Evolutionary conservation across 345 rosid genomes (phyloP).

Genomic region (Anastatica hierochuntica): DNA sequence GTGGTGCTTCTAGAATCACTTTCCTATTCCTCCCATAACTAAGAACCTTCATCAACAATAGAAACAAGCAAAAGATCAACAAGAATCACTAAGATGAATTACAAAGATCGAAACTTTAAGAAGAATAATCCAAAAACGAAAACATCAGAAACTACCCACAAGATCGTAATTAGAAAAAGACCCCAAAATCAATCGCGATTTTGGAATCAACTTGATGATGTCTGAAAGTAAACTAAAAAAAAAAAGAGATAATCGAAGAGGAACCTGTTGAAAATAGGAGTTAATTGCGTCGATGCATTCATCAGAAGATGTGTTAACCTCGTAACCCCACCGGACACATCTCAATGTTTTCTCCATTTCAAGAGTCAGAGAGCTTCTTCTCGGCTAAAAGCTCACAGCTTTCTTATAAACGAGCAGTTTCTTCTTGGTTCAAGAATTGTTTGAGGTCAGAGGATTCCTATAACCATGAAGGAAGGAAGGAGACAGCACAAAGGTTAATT

Average conservation of each 20-base stretch:
- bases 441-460: constrained; percentile 1
- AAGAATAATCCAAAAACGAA: neutral
- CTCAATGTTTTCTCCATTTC: constrained; percentile 39
- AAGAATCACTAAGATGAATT: neutral
- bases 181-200: neutral
- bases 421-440: neutral
- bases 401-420: no score
- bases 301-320: constrained; percentile 52
- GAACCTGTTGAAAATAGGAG: constrained; percentile 62
- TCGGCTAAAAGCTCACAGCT: neutral
- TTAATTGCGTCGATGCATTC: constrained; percentile 59
- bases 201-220: neutral
- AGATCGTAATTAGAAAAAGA: neutral
- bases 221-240: neutral
- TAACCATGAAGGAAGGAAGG: neutral
- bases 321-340: constrained; percentile 72
- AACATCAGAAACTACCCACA: neutral
- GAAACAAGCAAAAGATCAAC: no score
- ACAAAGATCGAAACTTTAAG: constrained; percentile 10
- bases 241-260: neutral
- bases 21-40: constrained; percentile 54
- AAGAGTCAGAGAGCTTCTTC: constrained; percentile 1
- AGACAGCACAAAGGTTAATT: neutral
- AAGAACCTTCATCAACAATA: constrained; percentile 41
- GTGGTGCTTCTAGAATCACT: constrained; percentile 58